A percentile compares a stretch with the other conserved stretches of the same genome.
Evolutionary conservation across 164 flowering plant genomes (phyloP).

Genomic region (Akebia trifoliata): DNA sequence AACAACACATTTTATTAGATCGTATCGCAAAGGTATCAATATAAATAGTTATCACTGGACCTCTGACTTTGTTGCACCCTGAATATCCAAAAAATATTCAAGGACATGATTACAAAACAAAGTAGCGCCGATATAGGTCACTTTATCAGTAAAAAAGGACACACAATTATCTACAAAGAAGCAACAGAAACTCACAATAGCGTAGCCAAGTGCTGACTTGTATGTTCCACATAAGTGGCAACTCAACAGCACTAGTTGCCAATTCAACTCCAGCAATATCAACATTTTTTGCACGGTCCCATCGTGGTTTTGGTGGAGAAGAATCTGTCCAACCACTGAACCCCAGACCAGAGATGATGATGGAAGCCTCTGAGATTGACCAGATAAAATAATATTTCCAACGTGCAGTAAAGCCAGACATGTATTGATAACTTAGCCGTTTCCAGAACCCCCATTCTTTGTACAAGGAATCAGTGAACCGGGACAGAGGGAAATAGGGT

Average conservation of each 20-base stretch:
- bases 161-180: not conserved
- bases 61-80: not conserved
- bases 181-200: conserved; percentile 59
- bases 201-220: conserved; percentile 99
- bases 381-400: conserved; percentile 99
- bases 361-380: conserved; percentile 95
- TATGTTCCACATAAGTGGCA: conserved; percentile 93
- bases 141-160: not conserved
- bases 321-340: conserved; percentile 93
- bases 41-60: not conserved
- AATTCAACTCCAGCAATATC: conserved; percentile 91
- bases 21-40: not conserved
- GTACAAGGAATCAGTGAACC: conserved; percentile 65
- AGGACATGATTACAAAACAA: too few relatives aligned
- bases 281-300: conserved; percentile 98
- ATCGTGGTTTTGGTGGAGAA: conserved; percentile 63
- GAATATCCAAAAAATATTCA: not conserved
- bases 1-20: conserved; percentile 12
- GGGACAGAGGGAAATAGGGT: conserved; percentile 67
- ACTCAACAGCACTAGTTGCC: conserved; percentile 69
- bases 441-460: conserved; percentile 85
- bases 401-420: conserved; percentile 88
- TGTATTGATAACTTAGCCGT: conserved; percentile 70
- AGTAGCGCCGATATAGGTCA: not conserved
- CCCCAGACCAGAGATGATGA: conserved; percentile 93